These are phyloP conservation scores for Amylostereum chailletii DNA, from an alignment of 1,284 basidiomycete genomes.

Conservation along the genomic window DNA sequence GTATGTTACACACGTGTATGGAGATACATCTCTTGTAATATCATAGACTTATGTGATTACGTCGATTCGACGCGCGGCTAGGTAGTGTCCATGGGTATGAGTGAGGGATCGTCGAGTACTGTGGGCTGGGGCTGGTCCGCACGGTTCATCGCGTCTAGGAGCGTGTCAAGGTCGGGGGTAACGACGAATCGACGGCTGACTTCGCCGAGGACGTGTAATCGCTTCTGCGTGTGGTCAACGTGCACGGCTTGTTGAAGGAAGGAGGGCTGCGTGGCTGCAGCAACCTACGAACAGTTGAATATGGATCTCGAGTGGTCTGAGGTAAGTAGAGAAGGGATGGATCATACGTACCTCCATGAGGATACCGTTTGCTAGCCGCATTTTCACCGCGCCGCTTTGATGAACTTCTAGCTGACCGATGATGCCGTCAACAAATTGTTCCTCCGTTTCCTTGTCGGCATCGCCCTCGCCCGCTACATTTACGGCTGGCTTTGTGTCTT, in stretches of 20 bases:
- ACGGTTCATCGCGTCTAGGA: slow-evolving; percentile 64
- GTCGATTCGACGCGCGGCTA: slow-evolving; percentile 9
- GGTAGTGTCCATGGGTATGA: slow-evolving; percentile 52
- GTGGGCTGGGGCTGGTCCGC: slow-evolving; percentile 29
- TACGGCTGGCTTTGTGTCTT: slow-evolving; percentile 42
- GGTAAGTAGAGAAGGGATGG: slow-evolving; percentile 4
- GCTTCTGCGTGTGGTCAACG: slow-evolving; percentile 53
- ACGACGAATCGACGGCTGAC: slow-evolving; percentile 81
- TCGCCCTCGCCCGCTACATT: slow-evolving; percentile 18
- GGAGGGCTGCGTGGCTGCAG: slow-evolving; percentile 76
- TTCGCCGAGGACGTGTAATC: slow-evolving; percentile 72
- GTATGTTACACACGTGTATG: too few relatives aligned
- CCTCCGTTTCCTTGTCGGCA: slow-evolving; percentile 23
- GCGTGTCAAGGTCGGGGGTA: slow-evolving; percentile 76
- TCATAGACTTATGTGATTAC: neutral
- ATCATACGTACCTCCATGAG: slow-evolving; percentile 63
- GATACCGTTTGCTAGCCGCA: slow-evolving; percentile 74
- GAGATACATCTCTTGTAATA: neutral
- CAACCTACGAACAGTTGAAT: slow-evolving; percentile 44
- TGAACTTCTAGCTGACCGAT: slow-evolving; percentile 81
- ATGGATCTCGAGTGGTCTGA: slow-evolving; percentile 3
- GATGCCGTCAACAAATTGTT: slow-evolving; percentile 54
- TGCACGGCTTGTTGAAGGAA: slow-evolving; percentile 87
- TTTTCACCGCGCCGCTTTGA: slow-evolving; percentile 79
- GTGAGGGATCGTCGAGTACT: slow-evolving; percentile 35